A percentile compares a stretch with the other conserved stretches of the same genome.
Evolutionary conservation across 139 green algal species (phyloP).

Genomic region (Chlamydomonas asymmetrica): DNA sequence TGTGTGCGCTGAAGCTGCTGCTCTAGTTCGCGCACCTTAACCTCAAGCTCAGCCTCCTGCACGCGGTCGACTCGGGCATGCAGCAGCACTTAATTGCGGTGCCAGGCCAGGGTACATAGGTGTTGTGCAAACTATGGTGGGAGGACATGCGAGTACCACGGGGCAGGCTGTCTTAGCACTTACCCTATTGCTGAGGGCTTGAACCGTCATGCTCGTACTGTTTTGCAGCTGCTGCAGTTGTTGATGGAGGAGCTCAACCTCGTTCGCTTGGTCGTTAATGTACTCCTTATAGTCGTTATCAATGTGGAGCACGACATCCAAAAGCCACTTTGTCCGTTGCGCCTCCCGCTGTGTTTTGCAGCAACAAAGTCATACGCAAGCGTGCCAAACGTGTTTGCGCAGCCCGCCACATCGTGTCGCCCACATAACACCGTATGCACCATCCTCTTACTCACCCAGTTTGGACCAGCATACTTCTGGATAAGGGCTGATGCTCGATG

Average conservation of each 20-base stretch:
- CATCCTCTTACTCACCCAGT: conserved; percentile 39
- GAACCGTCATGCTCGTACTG: not conserved
- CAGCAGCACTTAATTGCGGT: too few relatives aligned
- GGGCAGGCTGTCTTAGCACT: too few relatives aligned
- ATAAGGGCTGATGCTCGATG: conserved; percentile 38
- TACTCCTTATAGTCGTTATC: conserved; percentile 36
- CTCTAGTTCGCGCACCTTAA: conserved; percentile 6
- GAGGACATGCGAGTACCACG: too few relatives aligned
- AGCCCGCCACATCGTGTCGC: too few relatives aligned
- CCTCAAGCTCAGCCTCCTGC: not conserved
- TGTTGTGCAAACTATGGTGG: too few relatives aligned
- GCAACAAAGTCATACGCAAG: too few relatives aligned
- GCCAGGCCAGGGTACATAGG: not conserved
- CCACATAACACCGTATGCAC: too few relatives aligned
- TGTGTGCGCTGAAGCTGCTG: conserved; percentile 11
- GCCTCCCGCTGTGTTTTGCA: conserved; percentile 35
- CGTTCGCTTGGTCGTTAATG: conserved; percentile 26
- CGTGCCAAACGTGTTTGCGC: too few relatives aligned
- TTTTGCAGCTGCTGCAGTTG: conserved; percentile 18
- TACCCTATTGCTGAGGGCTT: too few relatives aligned
- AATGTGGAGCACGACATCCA: conserved; percentile 42
- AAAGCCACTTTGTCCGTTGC: conserved; percentile 39
- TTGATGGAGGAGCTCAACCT: too few relatives aligned
- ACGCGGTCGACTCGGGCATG: too few relatives aligned
- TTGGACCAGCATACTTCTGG: conserved; percentile 28